Percentiles rank a stretch among this genome's conserved stretches.
phyloP scores from a whole-genome alignment of 2,329 filamentous ascomycete genomes.

The Pseudocercospora vitis region DNA sequence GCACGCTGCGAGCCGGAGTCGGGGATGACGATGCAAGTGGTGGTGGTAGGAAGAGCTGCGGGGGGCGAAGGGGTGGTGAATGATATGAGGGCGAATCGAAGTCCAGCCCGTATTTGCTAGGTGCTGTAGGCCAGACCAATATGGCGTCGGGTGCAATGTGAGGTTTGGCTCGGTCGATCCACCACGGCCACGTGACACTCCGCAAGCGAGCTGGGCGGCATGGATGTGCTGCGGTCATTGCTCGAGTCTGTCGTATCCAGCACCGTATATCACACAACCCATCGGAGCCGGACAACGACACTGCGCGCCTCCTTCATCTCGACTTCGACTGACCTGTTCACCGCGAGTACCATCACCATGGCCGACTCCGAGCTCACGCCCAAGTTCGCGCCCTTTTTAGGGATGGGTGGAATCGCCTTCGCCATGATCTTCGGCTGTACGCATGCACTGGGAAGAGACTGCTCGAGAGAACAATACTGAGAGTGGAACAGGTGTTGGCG shows the following conservation, averaged over 20 bases:
- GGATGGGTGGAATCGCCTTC: slow-evolving; percentile 78
- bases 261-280: not conserved
- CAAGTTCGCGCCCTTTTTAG: slow-evolving; percentile 83
- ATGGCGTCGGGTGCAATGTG: not conserved
- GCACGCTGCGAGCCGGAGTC: not conserved
- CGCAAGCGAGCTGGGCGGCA: not conserved
- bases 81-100: not conserved
- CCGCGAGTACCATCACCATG: slow-evolving; percentile 39
- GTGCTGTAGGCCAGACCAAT: not conserved
- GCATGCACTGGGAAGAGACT: slow-evolving; percentile 41
- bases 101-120: not conserved
- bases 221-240: not conserved
- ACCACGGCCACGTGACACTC: too few relatives aligned
- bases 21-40: too few relatives aligned
- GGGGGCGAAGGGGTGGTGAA: not conserved
- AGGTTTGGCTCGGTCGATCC: too few relatives aligned
- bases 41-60: too few relatives aligned
- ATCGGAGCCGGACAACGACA: not conserved
- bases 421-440: slow-evolving; percentile 84
- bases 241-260: not conserved
- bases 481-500: slow-evolving; percentile 60
- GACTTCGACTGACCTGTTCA: not conserved
- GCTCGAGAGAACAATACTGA: slow-evolving; percentile 25
- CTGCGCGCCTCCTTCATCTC: not conserved
- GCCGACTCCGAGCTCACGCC: slow-evolving; percentile 60